phyloP scores from a whole-genome alignment of 768 basidiomycete genomes.

The Tremella yokohamensis region DNA sequence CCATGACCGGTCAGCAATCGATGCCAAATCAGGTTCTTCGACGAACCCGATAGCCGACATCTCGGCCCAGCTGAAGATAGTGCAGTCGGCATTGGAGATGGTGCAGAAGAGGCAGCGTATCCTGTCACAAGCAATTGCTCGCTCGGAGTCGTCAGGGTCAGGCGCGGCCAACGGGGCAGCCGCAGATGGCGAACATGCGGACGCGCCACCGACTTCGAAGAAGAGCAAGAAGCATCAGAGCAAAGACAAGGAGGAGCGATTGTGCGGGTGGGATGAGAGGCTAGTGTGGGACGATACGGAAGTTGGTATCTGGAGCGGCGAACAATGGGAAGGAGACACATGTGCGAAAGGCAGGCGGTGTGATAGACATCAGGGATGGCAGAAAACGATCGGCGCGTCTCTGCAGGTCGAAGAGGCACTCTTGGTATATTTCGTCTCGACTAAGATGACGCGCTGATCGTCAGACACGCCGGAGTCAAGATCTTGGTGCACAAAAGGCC shows the following conservation, averaged over 20 bases:
- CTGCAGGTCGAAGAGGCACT: slow-evolving; percentile 26
- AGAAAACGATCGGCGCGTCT: slow-evolving; percentile 23
- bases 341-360: slow-evolving; percentile 21
- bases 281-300: slow-evolving; percentile 31
- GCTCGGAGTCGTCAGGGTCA: slow-evolving; percentile 12
- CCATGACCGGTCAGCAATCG: slow-evolving; percentile 6
- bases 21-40: background rate
- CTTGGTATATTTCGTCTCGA: slow-evolving; percentile 18
- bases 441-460: background rate
- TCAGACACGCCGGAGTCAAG: background rate
- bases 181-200: background rate
- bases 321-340: slow-evolving; percentile 2
- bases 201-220: slow-evolving; percentile 4
- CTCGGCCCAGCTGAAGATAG: slow-evolving; percentile 12
- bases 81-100: slow-evolving; percentile 12
- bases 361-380: slow-evolving; percentile 43
- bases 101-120: slow-evolving; percentile 23
- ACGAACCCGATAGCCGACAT: slow-evolving; percentile 8
- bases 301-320: slow-evolving; percentile 11
- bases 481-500: background rate
- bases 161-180: slow-evolving; percentile 9
- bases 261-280: slow-evolving; percentile 34
- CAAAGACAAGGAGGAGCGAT: slow-evolving; percentile 22
- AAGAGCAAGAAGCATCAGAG: slow-evolving; percentile 16
- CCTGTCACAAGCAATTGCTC: slow-evolving; percentile 12